Evolutionary conservation across 441 rosid species (phyloP).

Genomic region (Mallotus japonicus): DNA sequence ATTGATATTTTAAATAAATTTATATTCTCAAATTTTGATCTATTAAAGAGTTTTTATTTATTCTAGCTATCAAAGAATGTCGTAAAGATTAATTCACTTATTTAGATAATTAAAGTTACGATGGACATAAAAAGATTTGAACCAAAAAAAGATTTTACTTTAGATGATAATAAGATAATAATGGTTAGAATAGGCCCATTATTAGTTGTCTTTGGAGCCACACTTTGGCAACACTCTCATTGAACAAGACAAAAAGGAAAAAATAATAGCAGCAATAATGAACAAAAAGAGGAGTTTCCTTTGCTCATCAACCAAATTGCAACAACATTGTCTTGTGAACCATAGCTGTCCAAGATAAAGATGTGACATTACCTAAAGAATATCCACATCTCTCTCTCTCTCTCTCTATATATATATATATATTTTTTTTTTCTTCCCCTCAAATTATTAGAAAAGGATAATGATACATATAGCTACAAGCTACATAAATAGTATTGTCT

Average conservation of each 20-base stretch:
- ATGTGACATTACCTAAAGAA: slow-evolving; percentile 20
- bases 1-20: too few species aligned
- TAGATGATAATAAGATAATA: slow-evolving; percentile 12
- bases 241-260: slow-evolving; percentile 7
- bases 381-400: too few species aligned
- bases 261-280: not conserved
- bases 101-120: not conserved
- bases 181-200: slow-evolving; percentile 16
- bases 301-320: not conserved
- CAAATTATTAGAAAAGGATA: not conserved
- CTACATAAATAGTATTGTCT: too few species aligned
- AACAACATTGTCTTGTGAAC: slow-evolving; percentile 13
- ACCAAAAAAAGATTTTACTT: slow-evolving; percentile 5
- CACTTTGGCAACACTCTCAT: slow-evolving; percentile 8
- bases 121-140: not conserved
- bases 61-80: not conserved
- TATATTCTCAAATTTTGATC: too few species aligned
- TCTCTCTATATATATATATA: too few species aligned
- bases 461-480: too few species aligned
- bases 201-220: slow-evolving; percentile 12
- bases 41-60: not conserved
- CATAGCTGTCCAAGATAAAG: slow-evolving; percentile 33
- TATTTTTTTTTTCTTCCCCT: not conserved
- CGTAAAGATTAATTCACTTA: not conserved
- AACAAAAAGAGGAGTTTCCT: slow-evolving; percentile 1